A percentile compares a stretch with the other conserved stretches of the same genome.
phyloP scores from a whole-genome alignment of 768 basidiomycete species.

The Rhodosporidiobolus odoratus region DNA sequence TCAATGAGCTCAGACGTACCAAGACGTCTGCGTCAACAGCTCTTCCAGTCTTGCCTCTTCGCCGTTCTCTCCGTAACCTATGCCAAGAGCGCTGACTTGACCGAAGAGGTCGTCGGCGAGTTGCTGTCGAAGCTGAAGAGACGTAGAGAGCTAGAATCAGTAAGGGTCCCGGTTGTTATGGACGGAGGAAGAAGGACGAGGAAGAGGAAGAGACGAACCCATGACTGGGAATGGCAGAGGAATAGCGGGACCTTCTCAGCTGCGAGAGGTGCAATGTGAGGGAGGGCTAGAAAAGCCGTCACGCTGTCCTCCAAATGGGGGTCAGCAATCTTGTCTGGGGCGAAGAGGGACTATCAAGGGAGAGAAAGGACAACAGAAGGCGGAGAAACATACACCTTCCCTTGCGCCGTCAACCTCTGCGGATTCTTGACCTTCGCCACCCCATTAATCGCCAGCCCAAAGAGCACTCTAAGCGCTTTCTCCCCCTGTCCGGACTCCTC shows the following conservation, averaged over 20 bases:
- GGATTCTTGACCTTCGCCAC: slow-evolving; percentile 69
- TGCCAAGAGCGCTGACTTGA: neutral
- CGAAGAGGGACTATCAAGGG: too few relatives aligned
- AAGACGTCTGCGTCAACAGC: slow-evolving; percentile 37
- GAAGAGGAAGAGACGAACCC: slow-evolving; percentile 38
- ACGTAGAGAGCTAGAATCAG: too few relatives aligned
- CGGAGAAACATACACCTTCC: slow-evolving; percentile 66
- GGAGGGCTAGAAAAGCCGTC: slow-evolving; percentile 59
- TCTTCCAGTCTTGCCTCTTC: slow-evolving; percentile 49
- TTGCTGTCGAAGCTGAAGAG: slow-evolving; percentile 19
- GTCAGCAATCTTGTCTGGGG: slow-evolving; percentile 1
- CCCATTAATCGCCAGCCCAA: slow-evolving; percentile 59
- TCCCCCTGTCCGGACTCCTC: slow-evolving; percentile 13
- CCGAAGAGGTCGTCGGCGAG: slow-evolving; percentile 30
- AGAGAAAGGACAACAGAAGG: slow-evolving; percentile 1
- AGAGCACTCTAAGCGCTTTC: slow-evolving; percentile 51
- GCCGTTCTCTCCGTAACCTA: neutral
- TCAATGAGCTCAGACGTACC: too few relatives aligned
- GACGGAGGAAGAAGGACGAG: neutral
- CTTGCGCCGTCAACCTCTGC: slow-evolving; percentile 70
- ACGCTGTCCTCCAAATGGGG: slow-evolving; percentile 51
- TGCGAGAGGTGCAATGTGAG: slow-evolving; percentile 51
- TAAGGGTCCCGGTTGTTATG: too few relatives aligned
- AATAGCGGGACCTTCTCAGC: slow-evolving; percentile 57
- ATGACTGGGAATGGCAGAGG: slow-evolving; percentile 70